Conservation (phyloP, 306 rosid genomes). For the Herpetospermum pedunculosum region DNA sequence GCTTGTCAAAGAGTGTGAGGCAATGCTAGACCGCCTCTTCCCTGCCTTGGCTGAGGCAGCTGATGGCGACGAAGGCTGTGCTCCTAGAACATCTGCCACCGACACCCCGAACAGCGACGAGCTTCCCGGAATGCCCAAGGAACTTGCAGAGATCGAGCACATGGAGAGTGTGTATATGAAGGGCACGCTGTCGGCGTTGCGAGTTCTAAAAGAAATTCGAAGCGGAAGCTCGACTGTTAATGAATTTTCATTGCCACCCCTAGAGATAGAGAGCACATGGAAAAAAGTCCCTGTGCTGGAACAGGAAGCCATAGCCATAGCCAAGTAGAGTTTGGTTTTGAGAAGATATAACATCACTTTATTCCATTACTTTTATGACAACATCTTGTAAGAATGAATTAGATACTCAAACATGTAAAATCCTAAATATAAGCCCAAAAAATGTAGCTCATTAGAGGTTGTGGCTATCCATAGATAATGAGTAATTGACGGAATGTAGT, state of each 20-base stretch:
- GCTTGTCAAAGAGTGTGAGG: slow-evolving; percentile 92
- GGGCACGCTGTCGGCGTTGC: slow-evolving; percentile 70
- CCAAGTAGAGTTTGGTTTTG: slow-evolving; percentile 41
- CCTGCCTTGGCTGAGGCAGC: slow-evolving; percentile 34
- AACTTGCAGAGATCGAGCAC: slow-evolving; percentile 64
- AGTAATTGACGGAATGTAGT: too few species aligned
- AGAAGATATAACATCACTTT: background rate
- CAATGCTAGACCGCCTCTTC: slow-evolving; percentile 71
- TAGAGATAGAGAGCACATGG: slow-evolving; percentile 57
- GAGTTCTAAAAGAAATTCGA: slow-evolving; percentile 75
- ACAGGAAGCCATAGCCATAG: slow-evolving; percentile 37
- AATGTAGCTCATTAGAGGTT: too few species aligned
- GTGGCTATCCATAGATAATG: background rate
- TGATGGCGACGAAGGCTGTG: slow-evolving; percentile 32
- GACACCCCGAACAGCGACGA: slow-evolving; percentile 30
- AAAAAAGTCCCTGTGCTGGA: slow-evolving; percentile 51
- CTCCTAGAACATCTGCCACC: slow-evolving; percentile 31
- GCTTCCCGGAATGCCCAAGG: slow-evolving; percentile 35
- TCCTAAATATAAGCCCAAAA: background rate
- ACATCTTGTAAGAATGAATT: background rate
- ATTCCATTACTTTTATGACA: background rate
- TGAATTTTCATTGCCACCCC: slow-evolving; percentile 75
- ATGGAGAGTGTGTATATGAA: slow-evolving; percentile 82
- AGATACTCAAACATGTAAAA: slow-evolving; percentile 1
- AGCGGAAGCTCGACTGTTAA: slow-evolving; percentile 85